These are phyloP conservation scores for Epichloe amarillans DNA, from an alignment of 2,329 filamentous ascomycete species.

Conservation along the genomic window DNA sequence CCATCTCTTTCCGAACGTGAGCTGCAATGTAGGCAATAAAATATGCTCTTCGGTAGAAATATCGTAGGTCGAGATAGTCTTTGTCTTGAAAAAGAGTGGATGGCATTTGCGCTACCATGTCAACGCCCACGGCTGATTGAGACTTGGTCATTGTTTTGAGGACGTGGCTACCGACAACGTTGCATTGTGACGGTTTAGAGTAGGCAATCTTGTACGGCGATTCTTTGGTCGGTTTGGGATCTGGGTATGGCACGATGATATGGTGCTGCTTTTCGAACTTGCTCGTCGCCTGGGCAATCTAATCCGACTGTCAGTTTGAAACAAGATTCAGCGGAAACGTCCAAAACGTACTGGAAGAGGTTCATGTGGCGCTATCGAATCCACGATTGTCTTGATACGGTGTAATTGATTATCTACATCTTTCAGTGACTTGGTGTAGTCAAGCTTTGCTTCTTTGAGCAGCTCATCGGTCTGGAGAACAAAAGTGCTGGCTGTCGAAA, in stretches of 20 bases:
- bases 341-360: constrained; percentile 31
- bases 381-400: constrained; percentile 38
- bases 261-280: constrained; percentile 54
- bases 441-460: constrained; percentile 38
- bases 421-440: constrained; percentile 35
- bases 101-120: constrained; percentile 84
- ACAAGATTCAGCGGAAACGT: background rate
- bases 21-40: constrained; percentile 74
- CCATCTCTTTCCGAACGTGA: constrained; percentile 46
- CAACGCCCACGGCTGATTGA: constrained; percentile 47
- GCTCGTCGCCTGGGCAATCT: constrained; percentile 57
- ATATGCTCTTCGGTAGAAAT: constrained; percentile 89
- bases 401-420: constrained; percentile 37
- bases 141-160: constrained; percentile 59
- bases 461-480: constrained; percentile 47
- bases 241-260: constrained; percentile 69
- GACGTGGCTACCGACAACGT: constrained; percentile 80
- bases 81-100: constrained; percentile 73
- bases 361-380: constrained; percentile 35
- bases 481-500: constrained; percentile 40
- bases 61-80: constrained; percentile 83
- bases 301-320: background rate
- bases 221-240: constrained; percentile 63
- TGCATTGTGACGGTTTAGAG: constrained; percentile 61
- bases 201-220: constrained; percentile 74